Base-by-base conservation (phyloP, 2,329 filamentous ascomycete genomes). In the Alternaria ethzedia region DNA sequence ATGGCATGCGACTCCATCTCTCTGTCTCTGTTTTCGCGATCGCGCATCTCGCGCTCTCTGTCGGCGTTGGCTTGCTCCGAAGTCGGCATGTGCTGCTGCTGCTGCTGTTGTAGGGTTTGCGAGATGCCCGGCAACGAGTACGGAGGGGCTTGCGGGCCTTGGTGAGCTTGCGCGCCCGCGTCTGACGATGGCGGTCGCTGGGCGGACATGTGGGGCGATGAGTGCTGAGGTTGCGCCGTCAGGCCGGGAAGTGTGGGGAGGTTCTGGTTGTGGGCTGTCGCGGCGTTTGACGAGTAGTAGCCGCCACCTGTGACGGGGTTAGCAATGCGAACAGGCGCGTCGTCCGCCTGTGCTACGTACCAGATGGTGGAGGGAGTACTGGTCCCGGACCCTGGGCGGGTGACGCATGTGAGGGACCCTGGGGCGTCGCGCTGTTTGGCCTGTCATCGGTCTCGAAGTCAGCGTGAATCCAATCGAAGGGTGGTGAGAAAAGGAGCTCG, bases 1-100 rank as follows among this genome's bases (percentile, higher is more conserved):
- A 74, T 66, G 65, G 65, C 78, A 80, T 69, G 83, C 77, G 73
- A 84, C 54, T 87, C 84, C 79, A 86, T 83, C 69, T 89, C 86
- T 60, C 86, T 83, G 70, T 87, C 84, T 50, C 76, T 67, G 3
- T 65, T 66, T 57, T 79, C 77, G 30, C 75, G 74, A 55, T 83
- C 80, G 64, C 84, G 82, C 71, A 85, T 76, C 64, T 86, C 82
- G 60, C 83, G 76, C 68, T 84, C 83, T 64, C 83, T 78, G 57
- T 83, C 83, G 3, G 72, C 66, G 45, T 71, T 77, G 9, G 73
- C 63, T 50, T 78, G 80, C 62, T 78, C 76, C 57, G 74, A 72
- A n/a, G 70, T 63, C 47, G 77, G 71, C 52, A 79, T 77, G 55
- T 80, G 81, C 46, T 79, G 76, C 36, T 80, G 73, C 57, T 78